A percentile compares a stretch with the other conserved stretches of the same genome.
phyloP scores from a whole-genome alignment of 164 flowering plant genomes.

The Pachysandra terminalis region DNA sequence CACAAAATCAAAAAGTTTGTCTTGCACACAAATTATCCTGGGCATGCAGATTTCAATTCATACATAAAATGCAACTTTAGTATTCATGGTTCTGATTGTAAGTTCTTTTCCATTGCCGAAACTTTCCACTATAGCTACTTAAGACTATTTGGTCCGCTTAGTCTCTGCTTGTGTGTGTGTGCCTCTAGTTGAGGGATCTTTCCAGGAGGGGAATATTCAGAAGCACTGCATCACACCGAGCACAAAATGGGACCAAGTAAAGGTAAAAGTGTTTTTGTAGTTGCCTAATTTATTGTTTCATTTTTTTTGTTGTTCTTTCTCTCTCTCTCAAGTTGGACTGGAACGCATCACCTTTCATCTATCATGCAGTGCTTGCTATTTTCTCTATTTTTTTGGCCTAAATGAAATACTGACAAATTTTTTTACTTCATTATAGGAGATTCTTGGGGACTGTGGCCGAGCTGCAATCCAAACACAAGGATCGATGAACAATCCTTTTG shows the following conservation, averaged over 20 bases:
- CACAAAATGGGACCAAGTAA: slow-evolving; percentile 97
- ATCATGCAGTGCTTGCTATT: no score
- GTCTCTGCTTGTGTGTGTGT: no score
- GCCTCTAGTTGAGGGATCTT: slow-evolving; percentile 42
- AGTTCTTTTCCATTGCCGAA: slow-evolving; percentile 14
- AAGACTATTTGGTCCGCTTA: no score
- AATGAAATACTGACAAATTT: neutral
- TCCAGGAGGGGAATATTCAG: slow-evolving; percentile 42
- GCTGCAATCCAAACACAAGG: slow-evolving; percentile 98
- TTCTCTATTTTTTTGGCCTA: no score
- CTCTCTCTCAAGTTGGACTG: no score
- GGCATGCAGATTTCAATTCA: slow-evolving; percentile 95
- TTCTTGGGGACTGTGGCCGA: slow-evolving; percentile 92
- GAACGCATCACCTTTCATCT: no score
- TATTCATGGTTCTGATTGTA: slow-evolving; percentile 55
- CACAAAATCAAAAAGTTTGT: slow-evolving; percentile 96
- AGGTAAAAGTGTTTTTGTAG: slow-evolving; percentile 39
- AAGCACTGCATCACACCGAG: slow-evolving; percentile 72
- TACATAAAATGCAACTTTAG: slow-evolving; percentile 93
- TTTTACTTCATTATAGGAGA: slow-evolving; percentile 43
- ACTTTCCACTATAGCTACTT: neutral
- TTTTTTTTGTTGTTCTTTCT: no score
- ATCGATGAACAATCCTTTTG: slow-evolving; percentile 90
- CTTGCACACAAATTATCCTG: slow-evolving; percentile 92
- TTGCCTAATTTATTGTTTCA: no score